phyloP scores from a whole-genome alignment of 305 asterid species.

The Withania somnifera region DNA sequence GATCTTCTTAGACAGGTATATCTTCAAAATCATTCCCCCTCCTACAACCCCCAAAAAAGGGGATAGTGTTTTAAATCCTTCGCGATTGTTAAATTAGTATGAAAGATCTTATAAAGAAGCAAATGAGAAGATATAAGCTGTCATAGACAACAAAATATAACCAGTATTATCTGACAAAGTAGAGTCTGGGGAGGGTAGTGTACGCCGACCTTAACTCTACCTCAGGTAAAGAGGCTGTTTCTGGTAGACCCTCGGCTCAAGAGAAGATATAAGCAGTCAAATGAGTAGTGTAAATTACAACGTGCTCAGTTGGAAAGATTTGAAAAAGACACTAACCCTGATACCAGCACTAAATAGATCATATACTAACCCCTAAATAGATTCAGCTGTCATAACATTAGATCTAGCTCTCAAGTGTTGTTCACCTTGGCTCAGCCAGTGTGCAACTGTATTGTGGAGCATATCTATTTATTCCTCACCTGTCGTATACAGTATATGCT shows the following conservation, averaged over 20 bases:
- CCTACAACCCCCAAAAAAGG: neutral
- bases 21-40: neutral
- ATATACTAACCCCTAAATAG: neutral
- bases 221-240: too few species aligned
- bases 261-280: neutral
- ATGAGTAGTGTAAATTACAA: neutral
- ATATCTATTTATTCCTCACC: neutral
- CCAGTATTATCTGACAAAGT: too few species aligned
- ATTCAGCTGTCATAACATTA: neutral
- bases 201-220: too few species aligned
- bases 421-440: neutral
- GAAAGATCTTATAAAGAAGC: neutral
- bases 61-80: neutral
- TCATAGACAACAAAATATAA: too few species aligned
- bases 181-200: too few species aligned
- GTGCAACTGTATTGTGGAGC: neutral
- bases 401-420: neutral
- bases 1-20: slow-evolving; percentile 79
- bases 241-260: too few species aligned
- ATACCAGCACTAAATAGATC: neutral
- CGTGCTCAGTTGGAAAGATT: neutral
- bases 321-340: neutral
- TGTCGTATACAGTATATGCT: neutral
- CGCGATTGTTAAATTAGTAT: neutral
- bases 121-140: neutral